phyloP scores from a whole-genome alignment of 2,329 filamentous ascomycete species.

The Fusarium algeriense region DNA sequence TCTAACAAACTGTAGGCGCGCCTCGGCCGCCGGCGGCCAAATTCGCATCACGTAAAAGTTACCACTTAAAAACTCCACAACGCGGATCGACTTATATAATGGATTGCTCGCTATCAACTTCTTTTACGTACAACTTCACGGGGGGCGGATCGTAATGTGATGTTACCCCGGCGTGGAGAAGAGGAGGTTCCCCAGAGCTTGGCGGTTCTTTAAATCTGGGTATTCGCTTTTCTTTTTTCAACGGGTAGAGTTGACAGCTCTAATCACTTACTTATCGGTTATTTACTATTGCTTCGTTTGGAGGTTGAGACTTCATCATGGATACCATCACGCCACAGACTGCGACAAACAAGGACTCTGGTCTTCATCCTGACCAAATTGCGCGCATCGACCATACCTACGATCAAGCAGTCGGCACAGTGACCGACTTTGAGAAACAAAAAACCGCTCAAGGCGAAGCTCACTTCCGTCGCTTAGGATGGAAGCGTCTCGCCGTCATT shows the following conservation, averaged over 20 bases:
- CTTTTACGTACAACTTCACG: slow-evolving; percentile 26
- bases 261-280: no score
- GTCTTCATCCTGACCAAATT: slow-evolving; percentile 15
- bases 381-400: slow-evolving; percentile 29
- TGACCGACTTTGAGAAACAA: slow-evolving; percentile 43
- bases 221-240: background rate
- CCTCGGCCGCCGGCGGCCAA: slow-evolving; percentile 8
- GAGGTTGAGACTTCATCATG: background rate
- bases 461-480: slow-evolving; percentile 40
- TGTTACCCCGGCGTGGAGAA: slow-evolving; percentile 12
- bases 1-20: slow-evolving; percentile 18
- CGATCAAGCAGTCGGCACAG: slow-evolving; percentile 38
- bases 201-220: background rate
- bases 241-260: background rate
- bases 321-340: background rate
- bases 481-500: slow-evolving; percentile 43
- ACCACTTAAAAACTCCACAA: slow-evolving; percentile 8
- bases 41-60: slow-evolving; percentile 25
- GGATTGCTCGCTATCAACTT: slow-evolving; percentile 14
- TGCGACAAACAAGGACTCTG: background rate
- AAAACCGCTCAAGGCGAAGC: slow-evolving; percentile 40
- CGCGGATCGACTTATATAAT: slow-evolving; percentile 14
- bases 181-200: slow-evolving; percentile 25
- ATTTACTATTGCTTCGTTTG: background rate
- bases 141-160: background rate